Evolutionary conservation across 805 yeast species (phyloP).

Genomic region (Wickerhamomyces mucosus): DNA sequence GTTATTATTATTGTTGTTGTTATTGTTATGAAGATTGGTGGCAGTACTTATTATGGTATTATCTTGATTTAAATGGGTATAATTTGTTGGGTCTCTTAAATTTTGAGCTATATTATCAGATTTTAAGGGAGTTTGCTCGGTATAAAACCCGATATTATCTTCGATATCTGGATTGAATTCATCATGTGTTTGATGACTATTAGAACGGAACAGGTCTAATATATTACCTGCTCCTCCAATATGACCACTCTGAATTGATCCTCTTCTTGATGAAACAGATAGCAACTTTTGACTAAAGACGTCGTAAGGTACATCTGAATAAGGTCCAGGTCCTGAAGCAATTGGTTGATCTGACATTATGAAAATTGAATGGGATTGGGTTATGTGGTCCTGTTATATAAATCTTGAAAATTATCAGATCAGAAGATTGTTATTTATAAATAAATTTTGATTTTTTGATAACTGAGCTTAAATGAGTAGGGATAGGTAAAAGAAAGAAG

Average conservation of each 20-base stretch:
- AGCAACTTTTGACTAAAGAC: slow-evolving; percentile 15
- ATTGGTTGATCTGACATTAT: slow-evolving; percentile 10
- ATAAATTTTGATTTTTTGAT: too few species aligned
- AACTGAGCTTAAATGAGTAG: too few species aligned
- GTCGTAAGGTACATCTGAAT: slow-evolving; percentile 16
- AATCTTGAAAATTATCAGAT: too few species aligned
- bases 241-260: slow-evolving; percentile 11
- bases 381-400: too few species aligned
- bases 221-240: slow-evolving; percentile 14
- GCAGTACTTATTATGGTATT: too few species aligned
- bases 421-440: too few species aligned
- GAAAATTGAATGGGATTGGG: too few species aligned
- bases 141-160: slow-evolving; percentile 3
- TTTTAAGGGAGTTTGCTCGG: slow-evolving; percentile 15
- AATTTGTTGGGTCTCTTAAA: slow-evolving; percentile 12
- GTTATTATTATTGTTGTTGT: neutral
- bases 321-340: slow-evolving; percentile 18
- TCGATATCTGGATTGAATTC: slow-evolving; percentile 6
- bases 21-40: too few species aligned
- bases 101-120: slow-evolving; percentile 4
- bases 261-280: slow-evolving; percentile 10
- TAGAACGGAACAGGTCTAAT: slow-evolving; percentile 16
- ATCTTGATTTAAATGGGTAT: slow-evolving; percentile 3
- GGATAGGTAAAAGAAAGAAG: too few species aligned
- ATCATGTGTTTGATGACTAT: slow-evolving; percentile 7